Evolutionary conservation across 106 monocot genomes (phyloP).

Genomic region (Agapanthus africanus): DNA sequence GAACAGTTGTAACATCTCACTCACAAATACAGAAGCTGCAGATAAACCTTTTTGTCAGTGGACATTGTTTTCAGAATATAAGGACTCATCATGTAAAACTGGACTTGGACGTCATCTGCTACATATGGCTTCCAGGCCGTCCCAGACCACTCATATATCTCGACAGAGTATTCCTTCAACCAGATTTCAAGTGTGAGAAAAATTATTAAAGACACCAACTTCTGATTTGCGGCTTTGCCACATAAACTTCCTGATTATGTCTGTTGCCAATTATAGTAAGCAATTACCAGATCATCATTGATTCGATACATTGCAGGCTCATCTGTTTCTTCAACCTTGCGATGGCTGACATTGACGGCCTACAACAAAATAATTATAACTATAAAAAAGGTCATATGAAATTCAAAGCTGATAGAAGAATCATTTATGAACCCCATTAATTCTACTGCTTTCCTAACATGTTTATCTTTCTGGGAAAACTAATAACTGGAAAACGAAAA

Average conservation of each 20-base stretch:
- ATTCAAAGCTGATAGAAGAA: not conserved
- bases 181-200: constrained; percentile 7
- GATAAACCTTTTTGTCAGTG: constrained; percentile 56
- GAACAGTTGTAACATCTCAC: not conserved
- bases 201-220: not conserved
- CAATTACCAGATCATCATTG: constrained; percentile 91
- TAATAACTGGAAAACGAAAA: not conserved
- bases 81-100: constrained; percentile 99
- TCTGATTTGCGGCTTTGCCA: not conserved
- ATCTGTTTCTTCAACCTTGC: constrained; percentile 58
- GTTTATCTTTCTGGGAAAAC: not conserved
- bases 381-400: not conserved
- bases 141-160: constrained; percentile 97
- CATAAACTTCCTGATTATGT: not conserved
- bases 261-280: constrained; percentile 5
- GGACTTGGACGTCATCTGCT: constrained; percentile 96
- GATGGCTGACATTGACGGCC: constrained; percentile 89
- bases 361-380: constrained; percentile 24
- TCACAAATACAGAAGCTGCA: not conserved
- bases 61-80: constrained; percentile 87
- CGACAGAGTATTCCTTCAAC: constrained; percentile 87
- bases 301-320: constrained; percentile 92
- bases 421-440: not conserved
- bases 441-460: not conserved
- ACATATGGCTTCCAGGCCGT: constrained; percentile 78